A percentile compares a stretch with the other conserved stretches of the same genome.
Conservation (phyloP, 306 rosid genomes). For the Begonia fuchsioides region DNA sequence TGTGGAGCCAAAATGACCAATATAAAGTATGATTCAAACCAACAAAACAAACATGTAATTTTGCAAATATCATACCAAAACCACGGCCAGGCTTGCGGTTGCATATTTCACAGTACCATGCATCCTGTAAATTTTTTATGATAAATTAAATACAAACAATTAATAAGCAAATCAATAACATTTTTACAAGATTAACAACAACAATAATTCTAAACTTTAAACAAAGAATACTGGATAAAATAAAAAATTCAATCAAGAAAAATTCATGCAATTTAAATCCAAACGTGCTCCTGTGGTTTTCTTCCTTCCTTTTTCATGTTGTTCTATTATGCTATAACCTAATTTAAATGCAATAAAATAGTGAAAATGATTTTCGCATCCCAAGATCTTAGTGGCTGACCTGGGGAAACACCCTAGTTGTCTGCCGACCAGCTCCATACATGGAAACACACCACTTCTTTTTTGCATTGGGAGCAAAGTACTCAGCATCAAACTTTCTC, state of each 20-base stretch:
- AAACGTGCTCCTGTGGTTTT: not conserved
- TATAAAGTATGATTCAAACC: not conserved
- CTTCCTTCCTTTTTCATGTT: not conserved
- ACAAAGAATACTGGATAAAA: too few relatives aligned
- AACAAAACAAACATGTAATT: too few relatives aligned
- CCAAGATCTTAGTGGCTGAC: conserved; percentile 23
- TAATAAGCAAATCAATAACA: too few relatives aligned
- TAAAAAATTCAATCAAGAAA: too few relatives aligned
- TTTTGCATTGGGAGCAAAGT: conserved; percentile 87
- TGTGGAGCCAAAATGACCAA: not conserved
- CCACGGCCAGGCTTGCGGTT: conserved; percentile 98
- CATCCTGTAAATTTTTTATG: conserved; percentile 56
- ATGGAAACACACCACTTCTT: conserved; percentile 98
- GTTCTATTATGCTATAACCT: conserved; percentile 11
- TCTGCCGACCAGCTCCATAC: conserved; percentile 92
- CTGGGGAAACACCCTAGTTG: conserved; percentile 97
- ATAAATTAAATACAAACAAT: too few relatives aligned
- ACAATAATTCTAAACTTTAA: too few relatives aligned
- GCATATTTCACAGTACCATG: conserved; percentile 97
- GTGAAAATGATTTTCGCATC: conserved; percentile 1
- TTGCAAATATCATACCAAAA: conserved; percentile 42
- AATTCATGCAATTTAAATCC: too few relatives aligned
- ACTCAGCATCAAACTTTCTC: conserved; percentile 94
- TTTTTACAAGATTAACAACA: too few relatives aligned
- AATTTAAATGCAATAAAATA: conserved; percentile 8